Base-by-base conservation (phyloP, 176 grass and related monocot species). In the Carex cristatella region DNA sequence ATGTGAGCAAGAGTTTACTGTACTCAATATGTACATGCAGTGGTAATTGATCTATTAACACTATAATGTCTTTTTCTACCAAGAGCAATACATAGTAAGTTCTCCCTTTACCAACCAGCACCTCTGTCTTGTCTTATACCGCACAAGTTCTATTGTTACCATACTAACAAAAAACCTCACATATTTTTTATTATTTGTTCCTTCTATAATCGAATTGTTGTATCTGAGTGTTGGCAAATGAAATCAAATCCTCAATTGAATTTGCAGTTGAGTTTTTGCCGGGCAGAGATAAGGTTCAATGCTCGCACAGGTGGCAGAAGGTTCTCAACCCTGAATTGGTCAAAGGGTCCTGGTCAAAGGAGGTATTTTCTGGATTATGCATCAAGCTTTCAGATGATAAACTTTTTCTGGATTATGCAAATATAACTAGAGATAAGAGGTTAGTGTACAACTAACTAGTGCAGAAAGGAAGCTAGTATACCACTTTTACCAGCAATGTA, bases 321-420 rank as follows among this genome's bases (percentile, higher is more conserved):
- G 71, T 75, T 30, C 84, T 99, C 68, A 94, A 99, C 86, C 96
- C 96, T 79, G 96, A 95, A 33, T 88, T 99, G 83, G 88, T 99
- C 32, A 95, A 99, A 89, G 96, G 96, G 56, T 93, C 96, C 79
- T 98, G 96, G 96, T 94, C 93, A 1, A 98, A 98, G 91, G 93
- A 98, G 85, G 96, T 98, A 89, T 66, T 38, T 76, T 86, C 63
- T 10, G 51, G 61, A 83, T 65, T 40, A 65, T 33, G 1, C 35
- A 3, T 83, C 69, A 32, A 51, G 8, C 7, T 83, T 68, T 66
- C 64, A 40, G 38, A 40, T 40, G 3, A 40, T 81, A 42, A 16
- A 30, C 8, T 23, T 57, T 56, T 57, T 57, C 38, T 40, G 38
- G 38, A 40, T 32, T 78, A 57, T 78, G 49, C 13, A 33, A 57